A percentile compares a stretch with the other conserved stretches of the same genome.
Conservation (phyloP, 371 early-diverging fungal species). For the Mortierella sp. region DNA sequence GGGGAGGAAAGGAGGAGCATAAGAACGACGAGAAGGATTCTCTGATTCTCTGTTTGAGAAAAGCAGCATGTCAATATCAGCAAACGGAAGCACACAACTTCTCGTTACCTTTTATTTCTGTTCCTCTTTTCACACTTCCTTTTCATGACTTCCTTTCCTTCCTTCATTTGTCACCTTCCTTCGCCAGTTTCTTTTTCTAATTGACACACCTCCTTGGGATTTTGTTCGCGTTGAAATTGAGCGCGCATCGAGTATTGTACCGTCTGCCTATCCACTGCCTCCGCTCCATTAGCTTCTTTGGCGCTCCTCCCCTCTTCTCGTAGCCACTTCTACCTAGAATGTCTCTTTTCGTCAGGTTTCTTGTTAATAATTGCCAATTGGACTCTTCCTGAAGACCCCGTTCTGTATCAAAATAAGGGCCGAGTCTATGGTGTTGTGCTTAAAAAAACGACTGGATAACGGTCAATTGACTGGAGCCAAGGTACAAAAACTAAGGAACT, state of each 20-base stretch:
- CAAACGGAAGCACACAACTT: not conserved
- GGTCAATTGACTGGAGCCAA: too few species aligned
- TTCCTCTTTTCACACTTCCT: not conserved
- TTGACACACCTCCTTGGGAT: not conserved
- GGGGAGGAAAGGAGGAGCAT: not conserved
- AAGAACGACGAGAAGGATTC: not conserved
- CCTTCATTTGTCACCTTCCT: too few species aligned
- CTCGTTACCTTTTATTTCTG: not conserved
- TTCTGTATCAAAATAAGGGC: too few species aligned
- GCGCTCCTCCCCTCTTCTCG: too few species aligned
- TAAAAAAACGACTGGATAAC: too few species aligned
- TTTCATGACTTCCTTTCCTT: not conserved
- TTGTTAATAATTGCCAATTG: not conserved
- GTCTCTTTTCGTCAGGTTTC: not conserved
- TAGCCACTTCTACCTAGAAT: constrained; percentile 6
- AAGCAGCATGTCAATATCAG: not conserved
- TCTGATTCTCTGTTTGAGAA: not conserved
- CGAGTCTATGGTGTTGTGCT: too few species aligned
- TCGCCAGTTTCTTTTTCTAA: not conserved
- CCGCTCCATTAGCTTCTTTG: not conserved
- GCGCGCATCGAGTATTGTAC: not conserved
- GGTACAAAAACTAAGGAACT: too few species aligned
- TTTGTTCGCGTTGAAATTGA: not conserved
- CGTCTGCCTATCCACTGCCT: not conserved
- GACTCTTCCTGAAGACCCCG: not conserved